A percentile compares a stretch with the other conserved stretches of the same genome.
Conservation (phyloP, 805 yeast species). For the Blastobotrys chiropterorum region DNA sequence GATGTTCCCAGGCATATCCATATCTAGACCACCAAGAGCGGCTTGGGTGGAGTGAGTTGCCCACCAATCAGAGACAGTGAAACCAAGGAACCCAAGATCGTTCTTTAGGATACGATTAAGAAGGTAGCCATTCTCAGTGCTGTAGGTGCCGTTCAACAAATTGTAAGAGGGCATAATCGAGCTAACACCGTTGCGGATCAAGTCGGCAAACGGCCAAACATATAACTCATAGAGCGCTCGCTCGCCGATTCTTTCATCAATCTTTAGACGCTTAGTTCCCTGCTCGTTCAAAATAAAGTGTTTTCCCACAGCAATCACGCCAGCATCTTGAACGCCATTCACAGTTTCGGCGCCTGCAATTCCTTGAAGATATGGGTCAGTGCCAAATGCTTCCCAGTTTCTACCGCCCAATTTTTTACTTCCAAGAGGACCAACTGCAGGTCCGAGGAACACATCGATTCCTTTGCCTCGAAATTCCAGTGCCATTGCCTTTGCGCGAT, state of each 20-base stretch:
- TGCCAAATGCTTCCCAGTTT: slow-evolving; percentile 56
- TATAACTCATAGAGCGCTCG: slow-evolving; percentile 55
- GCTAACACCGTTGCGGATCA: slow-evolving; percentile 52
- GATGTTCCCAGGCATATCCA: slow-evolving; percentile 60
- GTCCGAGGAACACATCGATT: slow-evolving; percentile 49
- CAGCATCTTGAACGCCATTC: slow-evolving; percentile 52
- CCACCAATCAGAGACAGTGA: slow-evolving; percentile 59
- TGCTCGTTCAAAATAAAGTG: slow-evolving; percentile 57
- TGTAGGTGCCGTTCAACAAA: slow-evolving; percentile 46
- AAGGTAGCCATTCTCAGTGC: slow-evolving; percentile 52
- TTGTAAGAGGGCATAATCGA: slow-evolving; percentile 55
- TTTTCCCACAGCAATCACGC: slow-evolving; percentile 49
- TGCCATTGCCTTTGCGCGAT: slow-evolving; percentile 51
- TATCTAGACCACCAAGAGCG: slow-evolving; percentile 52
- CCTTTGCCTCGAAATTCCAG: slow-evolving; percentile 49
- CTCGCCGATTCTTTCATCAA: slow-evolving; percentile 40
- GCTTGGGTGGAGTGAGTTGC: slow-evolving; percentile 47
- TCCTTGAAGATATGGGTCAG: slow-evolving; percentile 57
- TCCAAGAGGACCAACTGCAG: slow-evolving; percentile 54
- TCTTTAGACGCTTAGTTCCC: slow-evolving; percentile 45
- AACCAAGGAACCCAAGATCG: slow-evolving; percentile 60
- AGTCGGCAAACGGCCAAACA: slow-evolving; percentile 62
- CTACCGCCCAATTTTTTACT: slow-evolving; percentile 55
- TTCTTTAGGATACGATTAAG: slow-evolving; percentile 50
- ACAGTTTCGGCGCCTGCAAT: slow-evolving; percentile 45